These are phyloP conservation scores for Globisporangium irregulare DNA, from an alignment of 352 stramenopile species.

Conservation along the genomic window DNA sequence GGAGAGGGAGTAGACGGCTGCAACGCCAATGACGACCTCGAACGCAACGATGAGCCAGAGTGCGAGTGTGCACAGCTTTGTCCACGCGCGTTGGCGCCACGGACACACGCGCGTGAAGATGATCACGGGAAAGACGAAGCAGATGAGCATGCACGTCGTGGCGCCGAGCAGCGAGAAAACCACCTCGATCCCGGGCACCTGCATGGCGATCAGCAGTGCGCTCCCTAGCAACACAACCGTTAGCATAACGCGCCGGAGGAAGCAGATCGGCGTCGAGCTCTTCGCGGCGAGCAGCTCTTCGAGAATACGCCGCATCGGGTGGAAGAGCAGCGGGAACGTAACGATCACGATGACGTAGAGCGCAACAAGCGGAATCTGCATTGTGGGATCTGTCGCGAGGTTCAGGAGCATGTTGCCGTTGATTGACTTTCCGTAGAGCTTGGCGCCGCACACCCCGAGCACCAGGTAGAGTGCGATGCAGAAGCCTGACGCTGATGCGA, in stretches of 20 bases:
- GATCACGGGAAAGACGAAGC: constrained; percentile 67
- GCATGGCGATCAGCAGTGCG: constrained; percentile 33
- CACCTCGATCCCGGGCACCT: constrained; percentile 51
- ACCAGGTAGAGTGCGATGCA: not conserved
- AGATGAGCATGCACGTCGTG: constrained; percentile 69
- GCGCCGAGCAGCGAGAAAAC: constrained; percentile 68
- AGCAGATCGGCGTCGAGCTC: not conserved
- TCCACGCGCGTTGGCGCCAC: constrained; percentile 35
- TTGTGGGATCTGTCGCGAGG: constrained; percentile 34
- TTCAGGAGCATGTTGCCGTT: constrained; percentile 56
- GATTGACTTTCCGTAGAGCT: not conserved
- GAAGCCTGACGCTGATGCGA: not conserved
- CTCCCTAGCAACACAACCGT: constrained; percentile 18
- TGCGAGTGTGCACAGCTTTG: constrained; percentile 29
- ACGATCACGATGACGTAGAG: constrained; percentile 43
- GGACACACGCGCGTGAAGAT: constrained; percentile 63
- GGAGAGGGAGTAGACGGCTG: constrained; percentile 21
- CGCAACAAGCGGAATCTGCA: constrained; percentile 41
- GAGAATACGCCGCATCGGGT: constrained; percentile 34
- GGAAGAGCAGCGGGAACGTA: constrained; percentile 53
- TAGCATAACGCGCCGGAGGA: not conserved
- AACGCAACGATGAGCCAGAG: constrained; percentile 38
- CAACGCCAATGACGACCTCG: constrained; percentile 34
- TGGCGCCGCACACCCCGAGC: not conserved
- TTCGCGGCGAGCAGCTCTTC: constrained; percentile 27